Conservation (phyloP, 2,329 filamentous ascomycete species). For the Trichophaea hybrida region DNA sequence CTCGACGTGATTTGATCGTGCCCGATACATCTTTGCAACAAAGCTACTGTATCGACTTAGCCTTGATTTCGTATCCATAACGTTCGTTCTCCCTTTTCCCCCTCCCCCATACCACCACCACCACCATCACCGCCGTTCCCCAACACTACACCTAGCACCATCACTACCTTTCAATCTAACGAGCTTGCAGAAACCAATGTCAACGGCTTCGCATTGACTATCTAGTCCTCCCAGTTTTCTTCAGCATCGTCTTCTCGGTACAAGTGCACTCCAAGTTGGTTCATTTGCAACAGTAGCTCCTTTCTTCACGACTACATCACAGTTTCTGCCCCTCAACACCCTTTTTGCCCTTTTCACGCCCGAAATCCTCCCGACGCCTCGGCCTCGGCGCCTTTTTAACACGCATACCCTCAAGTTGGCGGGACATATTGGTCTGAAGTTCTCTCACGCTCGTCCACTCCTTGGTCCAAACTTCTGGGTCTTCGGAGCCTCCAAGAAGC, state of each 20-base stretch:
- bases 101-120: too few relatives aligned
- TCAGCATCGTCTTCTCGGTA: constrained; percentile 5
- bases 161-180: neutral
- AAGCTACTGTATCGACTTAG: too few relatives aligned
- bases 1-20: too few relatives aligned
- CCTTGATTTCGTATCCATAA: too few relatives aligned
- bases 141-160: too few relatives aligned
- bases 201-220: constrained; percentile 22
- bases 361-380: constrained; percentile 21
- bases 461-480: constrained; percentile 86
- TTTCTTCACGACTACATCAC: neutral
- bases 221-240: constrained; percentile 11
- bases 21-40: too few relatives aligned
- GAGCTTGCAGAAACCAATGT: constrained; percentile 3
- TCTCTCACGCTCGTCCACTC: constrained; percentile 72
- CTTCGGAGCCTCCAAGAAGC: constrained; percentile 95
- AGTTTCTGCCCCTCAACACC: constrained; percentile 3
- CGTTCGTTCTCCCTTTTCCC: too few relatives aligned
- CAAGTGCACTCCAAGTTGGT: neutral
- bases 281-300: neutral
- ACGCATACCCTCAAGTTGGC: constrained; percentile 74
- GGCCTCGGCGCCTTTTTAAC: constrained; percentile 28
- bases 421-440: constrained; percentile 57
- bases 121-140: too few relatives aligned
- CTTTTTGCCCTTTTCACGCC: constrained; percentile 2